Evolutionary conservation across 371 early-diverging fungal genomes (phyloP).

Genomic region (Circinella minor): DNA sequence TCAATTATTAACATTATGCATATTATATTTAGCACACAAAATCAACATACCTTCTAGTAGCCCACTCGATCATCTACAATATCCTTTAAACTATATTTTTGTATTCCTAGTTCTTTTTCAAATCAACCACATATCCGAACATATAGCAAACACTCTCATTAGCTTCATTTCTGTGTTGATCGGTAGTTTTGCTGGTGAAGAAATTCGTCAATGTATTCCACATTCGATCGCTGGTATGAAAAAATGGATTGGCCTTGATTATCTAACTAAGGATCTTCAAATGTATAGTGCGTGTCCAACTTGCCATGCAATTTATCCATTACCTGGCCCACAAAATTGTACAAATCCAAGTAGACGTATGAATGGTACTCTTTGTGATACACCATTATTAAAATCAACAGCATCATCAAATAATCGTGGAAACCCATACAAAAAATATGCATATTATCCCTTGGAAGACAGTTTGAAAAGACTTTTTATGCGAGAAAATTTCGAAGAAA

Average conservation of each 20-base stretch:
- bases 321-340: background rate
- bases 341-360: background rate
- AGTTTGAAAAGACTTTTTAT: no score
- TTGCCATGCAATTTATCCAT: background rate
- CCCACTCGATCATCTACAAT: background rate
- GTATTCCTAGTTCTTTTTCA: background rate
- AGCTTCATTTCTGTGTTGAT: no score
- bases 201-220: background rate
- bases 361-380: no score
- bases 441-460: no score
- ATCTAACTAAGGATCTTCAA: background rate
- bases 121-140: background rate
- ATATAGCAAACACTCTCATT: background rate
- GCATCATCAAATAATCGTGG: no score
- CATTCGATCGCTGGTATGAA: background rate
- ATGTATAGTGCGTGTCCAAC: slow-evolving; percentile 2
- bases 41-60: background rate
- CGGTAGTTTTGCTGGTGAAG: background rate
- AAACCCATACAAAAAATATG: no score
- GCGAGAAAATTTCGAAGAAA: no score
- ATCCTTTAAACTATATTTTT: background rate
- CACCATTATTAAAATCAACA: no score
- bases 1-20: no score
- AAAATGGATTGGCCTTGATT: background rate
- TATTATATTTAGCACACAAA: no score